These are phyloP conservation scores for Colletotrichum sp. DNA, from an alignment of 2,329 filamentous ascomycete species.

Conservation along the genomic window DNA sequence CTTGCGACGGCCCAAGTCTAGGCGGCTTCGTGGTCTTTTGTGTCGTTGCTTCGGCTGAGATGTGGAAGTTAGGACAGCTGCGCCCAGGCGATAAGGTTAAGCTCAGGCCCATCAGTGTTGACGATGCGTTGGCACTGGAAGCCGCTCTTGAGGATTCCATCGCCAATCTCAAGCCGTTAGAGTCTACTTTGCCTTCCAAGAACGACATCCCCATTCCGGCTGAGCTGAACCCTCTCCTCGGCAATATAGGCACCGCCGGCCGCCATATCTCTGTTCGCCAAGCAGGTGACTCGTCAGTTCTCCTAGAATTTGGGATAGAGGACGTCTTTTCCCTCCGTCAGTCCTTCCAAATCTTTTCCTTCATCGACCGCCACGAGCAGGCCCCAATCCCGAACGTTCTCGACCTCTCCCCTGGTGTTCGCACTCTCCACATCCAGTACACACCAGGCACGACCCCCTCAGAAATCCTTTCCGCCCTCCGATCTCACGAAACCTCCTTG, in stretches of 20 bases:
- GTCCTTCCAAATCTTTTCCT: conserved; percentile 37
- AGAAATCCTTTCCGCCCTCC: conserved; percentile 24
- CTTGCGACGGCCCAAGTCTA: conserved; percentile 43
- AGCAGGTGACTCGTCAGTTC: conserved; percentile 37
- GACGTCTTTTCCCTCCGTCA: conserved; percentile 34
- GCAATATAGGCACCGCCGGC: conserved; percentile 20
- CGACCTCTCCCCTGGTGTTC: conserved; percentile 38
- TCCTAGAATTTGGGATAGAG: conserved; percentile 36
- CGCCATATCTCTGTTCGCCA: conserved; percentile 28
- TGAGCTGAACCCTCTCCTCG: conserved; percentile 5
- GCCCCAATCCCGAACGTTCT: conserved; percentile 31
- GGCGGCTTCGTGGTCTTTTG: conserved; percentile 46
- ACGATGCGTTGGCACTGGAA: conserved; percentile 28
- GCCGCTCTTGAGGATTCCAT: conserved; percentile 26
- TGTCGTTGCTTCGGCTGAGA: conserved; percentile 39
- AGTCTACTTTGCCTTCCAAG: not conserved
- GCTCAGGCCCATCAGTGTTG: conserved; percentile 32
- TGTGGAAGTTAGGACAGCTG: conserved; percentile 48
- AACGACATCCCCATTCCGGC: not conserved
- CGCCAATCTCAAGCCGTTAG: conserved; percentile 12
- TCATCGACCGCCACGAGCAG: conserved; percentile 33
- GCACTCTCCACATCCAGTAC: conserved; percentile 37
- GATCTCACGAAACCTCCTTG: conserved; percentile 28
- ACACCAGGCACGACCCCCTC: conserved; percentile 19
- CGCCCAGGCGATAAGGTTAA: conserved; percentile 41